phyloP scores from a whole-genome alignment of 805 yeast genomes.

The Candida hungchunana region DNA sequence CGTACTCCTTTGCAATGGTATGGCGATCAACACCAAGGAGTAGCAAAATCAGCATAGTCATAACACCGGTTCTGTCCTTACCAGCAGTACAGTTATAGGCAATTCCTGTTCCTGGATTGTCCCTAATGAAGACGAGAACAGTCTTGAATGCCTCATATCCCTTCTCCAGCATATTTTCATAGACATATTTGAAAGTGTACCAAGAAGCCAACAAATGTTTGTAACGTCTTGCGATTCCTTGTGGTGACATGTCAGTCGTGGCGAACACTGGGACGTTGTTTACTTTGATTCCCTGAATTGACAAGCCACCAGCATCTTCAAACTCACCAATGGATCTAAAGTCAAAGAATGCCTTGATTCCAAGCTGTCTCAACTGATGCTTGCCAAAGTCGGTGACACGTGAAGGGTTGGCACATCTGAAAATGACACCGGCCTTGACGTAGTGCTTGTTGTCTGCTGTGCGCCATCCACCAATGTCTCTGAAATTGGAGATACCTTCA shows the following conservation, averaged over 20 bases:
- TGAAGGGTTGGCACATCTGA: slow-evolving; percentile 60
- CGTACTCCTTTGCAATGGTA: slow-evolving; percentile 71
- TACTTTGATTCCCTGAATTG: slow-evolving; percentile 41
- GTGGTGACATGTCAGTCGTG: slow-evolving; percentile 59
- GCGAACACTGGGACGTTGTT: slow-evolving; percentile 54
- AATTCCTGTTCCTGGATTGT: slow-evolving; percentile 46
- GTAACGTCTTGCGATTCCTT: slow-evolving; percentile 53
- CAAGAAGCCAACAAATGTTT: slow-evolving; percentile 52
- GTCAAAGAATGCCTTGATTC: slow-evolving; percentile 58
- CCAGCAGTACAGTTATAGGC: slow-evolving; percentile 82
- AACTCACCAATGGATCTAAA: slow-evolving; percentile 63
- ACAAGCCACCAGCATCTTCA: slow-evolving; percentile 39
- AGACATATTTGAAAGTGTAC: slow-evolving; percentile 60
- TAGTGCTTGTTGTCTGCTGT: slow-evolving; percentile 32
- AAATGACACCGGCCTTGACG: slow-evolving; percentile 52
- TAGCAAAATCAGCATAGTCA: slow-evolving; percentile 62
- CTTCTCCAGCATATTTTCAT: slow-evolving; percentile 50
- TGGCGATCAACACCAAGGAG: slow-evolving; percentile 62
- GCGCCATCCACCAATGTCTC: slow-evolving; percentile 78
- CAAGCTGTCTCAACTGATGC: slow-evolving; percentile 30
- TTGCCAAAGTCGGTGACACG: slow-evolving; percentile 51
- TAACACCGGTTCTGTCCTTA: slow-evolving; percentile 78
- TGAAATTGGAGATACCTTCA: slow-evolving; percentile 66
- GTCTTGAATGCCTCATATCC: slow-evolving; percentile 46
- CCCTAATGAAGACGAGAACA: slow-evolving; percentile 53